These are phyloP conservation scores for Dipteronia dyeriana DNA, from an alignment of 345 rosid genomes.

Conservation along the genomic window DNA sequence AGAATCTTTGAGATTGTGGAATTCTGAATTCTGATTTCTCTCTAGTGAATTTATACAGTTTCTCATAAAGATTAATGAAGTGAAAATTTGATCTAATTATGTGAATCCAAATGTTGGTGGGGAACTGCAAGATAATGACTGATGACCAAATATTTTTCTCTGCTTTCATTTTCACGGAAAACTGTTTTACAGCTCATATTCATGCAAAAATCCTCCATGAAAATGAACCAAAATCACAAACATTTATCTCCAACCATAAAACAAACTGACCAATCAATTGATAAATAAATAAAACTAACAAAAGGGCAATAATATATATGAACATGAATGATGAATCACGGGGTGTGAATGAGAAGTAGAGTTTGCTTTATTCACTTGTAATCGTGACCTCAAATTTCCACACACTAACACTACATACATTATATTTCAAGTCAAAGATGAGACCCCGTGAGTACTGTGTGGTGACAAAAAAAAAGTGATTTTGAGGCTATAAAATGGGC, in stretches of 20 bases:
- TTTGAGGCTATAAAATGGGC: conserved; percentile 1
- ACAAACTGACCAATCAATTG: not conserved
- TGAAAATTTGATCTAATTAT: no score
- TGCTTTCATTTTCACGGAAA: not conserved
- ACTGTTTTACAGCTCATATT: conserved; percentile 8
- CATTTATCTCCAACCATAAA: conserved; percentile 5
- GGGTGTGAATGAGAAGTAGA: conserved; percentile 4
- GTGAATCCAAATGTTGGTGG: not conserved
- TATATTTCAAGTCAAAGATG: not conserved
- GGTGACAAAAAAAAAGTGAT: not conserved
- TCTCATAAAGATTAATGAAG: not conserved
- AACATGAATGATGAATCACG: conserved; percentile 2
- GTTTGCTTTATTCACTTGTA: not conserved
- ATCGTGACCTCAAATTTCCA: conserved; percentile 5
- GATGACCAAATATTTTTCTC: not conserved
- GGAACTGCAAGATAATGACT: not conserved
- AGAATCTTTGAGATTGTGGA: no score
- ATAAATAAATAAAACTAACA: not conserved
- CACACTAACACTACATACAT: no score
- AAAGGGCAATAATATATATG: not conserved
- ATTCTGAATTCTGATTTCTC: no score
- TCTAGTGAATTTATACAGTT: no score
- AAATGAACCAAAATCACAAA: conserved; percentile 11
- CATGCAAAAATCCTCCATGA: not conserved
- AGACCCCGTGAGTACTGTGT: conserved; percentile 1